Base-by-base conservation (phyloP, 805 yeast species). In the Myxozyma kluyveri region DNA sequence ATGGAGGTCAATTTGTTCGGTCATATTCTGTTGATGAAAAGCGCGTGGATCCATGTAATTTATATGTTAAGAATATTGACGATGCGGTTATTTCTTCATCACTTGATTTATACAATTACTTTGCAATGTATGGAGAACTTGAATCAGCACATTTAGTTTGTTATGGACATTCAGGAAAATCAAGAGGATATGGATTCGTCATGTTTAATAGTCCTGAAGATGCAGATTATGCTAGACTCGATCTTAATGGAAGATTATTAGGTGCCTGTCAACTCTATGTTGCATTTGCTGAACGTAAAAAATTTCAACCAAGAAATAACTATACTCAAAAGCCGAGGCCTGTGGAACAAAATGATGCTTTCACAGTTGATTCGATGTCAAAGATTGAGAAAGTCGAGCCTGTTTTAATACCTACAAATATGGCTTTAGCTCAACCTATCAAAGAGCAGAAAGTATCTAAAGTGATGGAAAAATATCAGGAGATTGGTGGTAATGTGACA, bases 141-240 rank as follows among this genome's bases (percentile, higher is more conserved):
- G 45, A 37, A 27, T 45, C 54, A 1, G 32, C 54, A 4, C 21
- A 45, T 29, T 26, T 57, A 7, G 56, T 47, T 7, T 27, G 42
- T 3, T 46, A 39, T 32, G 41, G 49, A 19, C 38, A 41, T 17
- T 22, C 47, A 3, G 41, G 49, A 21, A 23, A 40, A 3, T 49
- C 59, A 5, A 47, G 33, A 41, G 56, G 56, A 4, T 54, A 43
- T 31, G 61, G 61, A 1, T 57, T 57, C 27, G 59, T 57, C 21
- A 29, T 46, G n/a, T 57, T 55, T 42, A 29, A 26, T 17, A 22
- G 22, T 21, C 45, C 44, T 22, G 61, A 50, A 12, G 49, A 45
- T 27, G 61, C 61, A 10, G 12, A 19, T 10, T 24, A 18, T 18
- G 59, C 61, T 9, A 38, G 35, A 22, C 27, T 27, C 21, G 39